A percentile compares a stretch with the other conserved stretches of the same genome.
Conservation (phyloP, 2,329 filamentous ascomycete genomes). For the Calonectria pseudoreteaudii region DNA sequence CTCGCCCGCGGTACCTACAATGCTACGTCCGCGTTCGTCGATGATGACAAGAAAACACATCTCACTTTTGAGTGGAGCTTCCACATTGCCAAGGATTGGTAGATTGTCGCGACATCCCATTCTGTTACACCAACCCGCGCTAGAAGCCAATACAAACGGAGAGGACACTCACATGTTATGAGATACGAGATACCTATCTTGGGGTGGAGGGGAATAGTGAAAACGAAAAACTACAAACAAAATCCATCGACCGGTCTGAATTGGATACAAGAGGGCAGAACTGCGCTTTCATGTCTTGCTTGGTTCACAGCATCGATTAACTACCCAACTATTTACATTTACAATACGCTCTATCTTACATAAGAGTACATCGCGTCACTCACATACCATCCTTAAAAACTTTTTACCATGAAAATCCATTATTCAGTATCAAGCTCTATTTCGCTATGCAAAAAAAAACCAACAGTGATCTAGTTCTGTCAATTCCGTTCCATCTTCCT, state of each 20-base stretch:
- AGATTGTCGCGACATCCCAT: slow-evolving; percentile 43
- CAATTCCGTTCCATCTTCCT: slow-evolving; percentile 27
- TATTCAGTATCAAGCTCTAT: slow-evolving; percentile 39
- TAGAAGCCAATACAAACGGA: slow-evolving; percentile 19
- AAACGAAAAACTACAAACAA: slow-evolving; percentile 25
- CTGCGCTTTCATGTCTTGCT: slow-evolving; percentile 36
- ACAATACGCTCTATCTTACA: slow-evolving; percentile 21
- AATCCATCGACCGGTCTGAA: slow-evolving; percentile 22
- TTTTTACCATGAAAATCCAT: slow-evolving; percentile 26
- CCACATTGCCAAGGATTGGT: slow-evolving; percentile 97
- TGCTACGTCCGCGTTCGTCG: slow-evolving; percentile 89
- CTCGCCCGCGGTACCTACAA: slow-evolving; percentile 91
- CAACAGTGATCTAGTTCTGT: slow-evolving; percentile 28
- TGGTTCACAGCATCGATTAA: slow-evolving; percentile 26
- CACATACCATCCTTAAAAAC: slow-evolving; percentile 15
- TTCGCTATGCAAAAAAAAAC: slow-evolving; percentile 38
- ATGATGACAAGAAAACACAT: slow-evolving; percentile 93
- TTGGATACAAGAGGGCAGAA: slow-evolving; percentile 22
- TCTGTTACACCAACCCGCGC: background rate
- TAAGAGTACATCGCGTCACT: slow-evolving; percentile 27
- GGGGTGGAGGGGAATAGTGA: slow-evolving; percentile 27
- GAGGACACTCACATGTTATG: slow-evolving; percentile 38
- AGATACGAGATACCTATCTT: slow-evolving; percentile 45
- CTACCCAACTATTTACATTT: slow-evolving; percentile 25
- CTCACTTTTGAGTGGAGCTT: slow-evolving; percentile 96